Evolutionary conservation across 1,284 basidiomycete species (phyloP).

Genomic region (Mycosarcoma mackinlayi): DNA sequence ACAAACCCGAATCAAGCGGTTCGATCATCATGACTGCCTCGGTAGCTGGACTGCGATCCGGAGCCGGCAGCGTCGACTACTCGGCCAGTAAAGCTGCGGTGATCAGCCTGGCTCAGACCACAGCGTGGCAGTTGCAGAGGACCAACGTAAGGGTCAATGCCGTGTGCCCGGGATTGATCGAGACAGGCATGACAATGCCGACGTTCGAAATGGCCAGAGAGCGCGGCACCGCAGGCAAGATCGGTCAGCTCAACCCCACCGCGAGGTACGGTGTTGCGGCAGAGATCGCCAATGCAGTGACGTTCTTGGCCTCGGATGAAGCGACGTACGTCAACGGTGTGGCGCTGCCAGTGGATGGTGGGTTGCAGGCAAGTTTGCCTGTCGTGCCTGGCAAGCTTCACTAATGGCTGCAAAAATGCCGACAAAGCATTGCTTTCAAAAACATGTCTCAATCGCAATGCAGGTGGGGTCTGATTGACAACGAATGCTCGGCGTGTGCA

Average conservation of each 20-base stretch:
- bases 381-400: constrained; percentile 75
- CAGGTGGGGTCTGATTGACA: neutral
- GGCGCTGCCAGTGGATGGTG: constrained; percentile 86
- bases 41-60: constrained; percentile 87
- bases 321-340: constrained; percentile 91
- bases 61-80: constrained; percentile 88
- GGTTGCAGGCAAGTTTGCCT: constrained; percentile 79
- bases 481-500: constrained; percentile 2
- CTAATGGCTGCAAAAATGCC: constrained; percentile 5
- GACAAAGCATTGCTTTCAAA: neutral
- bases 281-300: constrained; percentile 79
- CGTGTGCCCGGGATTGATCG: constrained; percentile 89
- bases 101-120: constrained; percentile 84
- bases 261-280: constrained; percentile 73
- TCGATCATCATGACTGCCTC: constrained; percentile 92
- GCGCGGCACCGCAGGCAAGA: constrained; percentile 78
- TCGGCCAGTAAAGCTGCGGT: constrained; percentile 66
- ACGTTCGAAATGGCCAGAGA: constrained; percentile 81
- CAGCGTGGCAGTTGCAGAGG: constrained; percentile 81
- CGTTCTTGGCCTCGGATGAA: constrained; percentile 87
- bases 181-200: constrained; percentile 83
- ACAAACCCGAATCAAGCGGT: constrained; percentile 76
- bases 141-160: constrained; percentile 88
- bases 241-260: constrained; percentile 87
- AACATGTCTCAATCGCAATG: neutral